Conservation (phyloP, 2,329 filamentous ascomycete species). For the Diaporthe humulicola region DNA sequence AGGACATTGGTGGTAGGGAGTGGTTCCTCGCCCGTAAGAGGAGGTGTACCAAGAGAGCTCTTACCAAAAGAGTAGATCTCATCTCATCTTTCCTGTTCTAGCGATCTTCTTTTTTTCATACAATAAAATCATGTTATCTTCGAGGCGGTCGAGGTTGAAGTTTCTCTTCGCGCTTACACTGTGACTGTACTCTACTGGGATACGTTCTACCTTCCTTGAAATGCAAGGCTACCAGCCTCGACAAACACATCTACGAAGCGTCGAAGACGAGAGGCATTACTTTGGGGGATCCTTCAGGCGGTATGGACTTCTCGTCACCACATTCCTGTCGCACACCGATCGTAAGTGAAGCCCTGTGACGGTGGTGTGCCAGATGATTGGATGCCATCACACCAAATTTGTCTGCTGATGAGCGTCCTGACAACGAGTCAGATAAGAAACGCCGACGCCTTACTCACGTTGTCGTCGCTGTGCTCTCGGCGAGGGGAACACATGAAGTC, state of each 20-base stretch:
- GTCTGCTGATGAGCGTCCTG: background rate
- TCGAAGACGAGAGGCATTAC: background rate
- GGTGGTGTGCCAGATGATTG: background rate
- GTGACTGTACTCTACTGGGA: background rate
- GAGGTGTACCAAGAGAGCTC: slow-evolving; percentile 2
- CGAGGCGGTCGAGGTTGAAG: background rate
- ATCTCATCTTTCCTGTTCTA: background rate
- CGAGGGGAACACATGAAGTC: background rate
- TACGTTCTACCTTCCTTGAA: background rate
- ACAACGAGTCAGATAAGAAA: slow-evolving; percentile 5
- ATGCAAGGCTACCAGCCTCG: background rate
- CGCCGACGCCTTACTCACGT: background rate
- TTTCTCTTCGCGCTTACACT: background rate
- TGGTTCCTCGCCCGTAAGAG: slow-evolving; percentile 21
- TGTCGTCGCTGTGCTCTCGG: background rate
- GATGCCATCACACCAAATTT: background rate
- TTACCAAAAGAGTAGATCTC: slow-evolving; percentile 25
- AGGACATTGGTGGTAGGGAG: slow-evolving; percentile 30
- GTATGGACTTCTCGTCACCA: background rate
- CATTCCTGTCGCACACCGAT: background rate
- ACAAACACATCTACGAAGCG: background rate
- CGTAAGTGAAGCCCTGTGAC: background rate
- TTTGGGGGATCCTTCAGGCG: background rate
- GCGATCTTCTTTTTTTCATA: slow-evolving; percentile 8
- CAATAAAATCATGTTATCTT: slow-evolving; percentile 12